Conservation (phyloP, 768 basidiomycete species). For the Leccinum broughii region DNA sequence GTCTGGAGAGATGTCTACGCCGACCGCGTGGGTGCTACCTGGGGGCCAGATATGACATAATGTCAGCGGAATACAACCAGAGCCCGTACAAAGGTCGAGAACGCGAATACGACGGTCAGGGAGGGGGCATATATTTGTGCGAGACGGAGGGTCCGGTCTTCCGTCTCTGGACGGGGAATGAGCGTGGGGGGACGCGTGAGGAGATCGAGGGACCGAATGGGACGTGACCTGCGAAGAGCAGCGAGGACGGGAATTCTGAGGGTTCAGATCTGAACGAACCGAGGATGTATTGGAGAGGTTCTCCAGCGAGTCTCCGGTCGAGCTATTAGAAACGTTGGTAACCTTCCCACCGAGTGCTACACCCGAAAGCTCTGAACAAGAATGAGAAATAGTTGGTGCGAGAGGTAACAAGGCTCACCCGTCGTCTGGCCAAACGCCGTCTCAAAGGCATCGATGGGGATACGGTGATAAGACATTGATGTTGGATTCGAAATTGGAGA, state of each 20-base stretch:
- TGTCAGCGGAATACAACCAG: conserved; percentile 89
- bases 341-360: conserved; percentile 78
- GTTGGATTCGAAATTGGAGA: background rate
- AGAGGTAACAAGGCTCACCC: conserved; percentile 38
- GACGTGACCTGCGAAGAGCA: conserved; percentile 53
- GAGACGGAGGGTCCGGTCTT: conserved; percentile 72
- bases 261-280: conserved; percentile 44
- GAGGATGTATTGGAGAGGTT: conserved; percentile 90
- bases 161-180: conserved; percentile 95
- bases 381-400: background rate
- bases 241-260: background rate
- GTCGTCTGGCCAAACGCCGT: conserved; percentile 48
- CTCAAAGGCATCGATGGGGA: conserved; percentile 49
- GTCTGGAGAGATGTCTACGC: conserved; percentile 64
- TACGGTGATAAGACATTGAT: conserved; percentile 40
- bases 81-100: conserved; percentile 91
- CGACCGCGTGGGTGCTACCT: conserved; percentile 55
- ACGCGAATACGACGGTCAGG: conserved; percentile 39
- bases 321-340: conserved; percentile 40
- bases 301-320: conserved; percentile 58
- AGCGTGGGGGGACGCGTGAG: conserved; percentile 75
- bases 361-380: conserved; percentile 77
- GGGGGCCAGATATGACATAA: conserved; percentile 65
- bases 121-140: conserved; percentile 45
- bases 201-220: conserved; percentile 85